A percentile compares a stretch with the other conserved stretches of the same genome.
phyloP scores from a whole-genome alignment of 345 rosid genomes.

The Bruguiera gymnorhiza region DNA sequence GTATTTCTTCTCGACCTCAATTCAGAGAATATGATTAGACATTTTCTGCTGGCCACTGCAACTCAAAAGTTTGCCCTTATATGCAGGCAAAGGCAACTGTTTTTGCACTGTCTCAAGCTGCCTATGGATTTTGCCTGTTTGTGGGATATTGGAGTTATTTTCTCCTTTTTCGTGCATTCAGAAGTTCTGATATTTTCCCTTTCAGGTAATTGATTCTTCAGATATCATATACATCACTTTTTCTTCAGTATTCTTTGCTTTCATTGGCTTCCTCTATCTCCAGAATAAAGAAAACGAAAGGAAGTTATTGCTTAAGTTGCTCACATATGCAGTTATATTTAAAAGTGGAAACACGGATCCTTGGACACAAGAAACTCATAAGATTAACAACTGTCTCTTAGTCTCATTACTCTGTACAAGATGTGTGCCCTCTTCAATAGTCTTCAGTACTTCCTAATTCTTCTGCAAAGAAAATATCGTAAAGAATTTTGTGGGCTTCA shows the following conservation, averaged over 20 bases:
- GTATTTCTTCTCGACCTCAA: background rate
- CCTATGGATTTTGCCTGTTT: constrained; percentile 72
- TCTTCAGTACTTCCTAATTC: background rate
- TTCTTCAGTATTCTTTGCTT: constrained; percentile 11
- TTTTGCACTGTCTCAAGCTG: constrained; percentile 76
- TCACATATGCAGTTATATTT: background rate
- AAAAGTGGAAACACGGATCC: background rate
- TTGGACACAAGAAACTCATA: background rate
- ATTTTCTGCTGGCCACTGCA: too few species aligned
- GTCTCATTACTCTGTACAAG: background rate
- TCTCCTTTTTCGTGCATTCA: constrained; percentile 45
- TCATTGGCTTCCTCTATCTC: background rate
- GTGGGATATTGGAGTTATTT: constrained; percentile 90
- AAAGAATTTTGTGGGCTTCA: background rate
- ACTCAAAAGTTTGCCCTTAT: too few species aligned
- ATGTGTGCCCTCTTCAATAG: background rate
- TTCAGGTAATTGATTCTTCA: constrained; percentile 58
- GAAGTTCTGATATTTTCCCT: constrained; percentile 60
- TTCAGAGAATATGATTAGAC: background rate
- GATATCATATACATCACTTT: constrained; percentile 11
- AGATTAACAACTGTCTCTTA: background rate
- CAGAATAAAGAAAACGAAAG: background rate
- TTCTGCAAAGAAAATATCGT: too few species aligned
- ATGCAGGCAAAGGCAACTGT: constrained; percentile 62
- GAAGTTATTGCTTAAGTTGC: background rate